Conservation (phyloP, 2,329 filamentous ascomycete genomes). For the Aschersonia sp. region DNA sequence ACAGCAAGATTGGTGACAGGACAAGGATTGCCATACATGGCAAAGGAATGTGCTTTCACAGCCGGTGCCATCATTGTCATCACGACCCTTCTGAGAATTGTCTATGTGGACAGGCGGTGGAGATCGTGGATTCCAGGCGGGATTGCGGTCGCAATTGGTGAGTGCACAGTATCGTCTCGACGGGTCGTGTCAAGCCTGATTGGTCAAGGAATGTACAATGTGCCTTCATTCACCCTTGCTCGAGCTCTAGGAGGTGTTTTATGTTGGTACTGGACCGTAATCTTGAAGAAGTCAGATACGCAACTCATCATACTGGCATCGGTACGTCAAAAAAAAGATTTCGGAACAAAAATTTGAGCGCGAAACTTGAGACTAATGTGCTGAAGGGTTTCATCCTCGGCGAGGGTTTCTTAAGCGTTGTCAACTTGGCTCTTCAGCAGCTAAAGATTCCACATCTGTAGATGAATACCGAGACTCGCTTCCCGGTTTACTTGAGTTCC, state of each 20-base stretch:
- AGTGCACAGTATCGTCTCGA: constrained; percentile 6
- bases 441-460: constrained; percentile 59
- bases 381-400: constrained; percentile 71
- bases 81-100: constrained; percentile 57
- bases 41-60: constrained; percentile 61
- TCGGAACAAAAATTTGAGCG: background rate
- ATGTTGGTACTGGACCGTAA: constrained; percentile 62
- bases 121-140: constrained; percentile 71
- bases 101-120: constrained; percentile 44
- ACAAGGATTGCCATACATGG: constrained; percentile 72
- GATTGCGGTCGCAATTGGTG: constrained; percentile 86
- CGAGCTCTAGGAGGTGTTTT: constrained; percentile 63
- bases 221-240: constrained; percentile 87
- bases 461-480: background rate
- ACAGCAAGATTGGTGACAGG: constrained; percentile 88
- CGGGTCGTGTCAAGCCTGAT: background rate
- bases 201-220: constrained; percentile 77
- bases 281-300: constrained; percentile 43
- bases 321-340: constrained; percentile 21
- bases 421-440: constrained; percentile 74
- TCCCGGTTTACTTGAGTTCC: constrained; percentile 25
- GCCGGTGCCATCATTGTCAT: constrained; percentile 61
- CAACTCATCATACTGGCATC: constrained; percentile 78
- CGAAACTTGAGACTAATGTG: background rate
- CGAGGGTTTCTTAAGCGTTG: constrained; percentile 82